Evolutionary conservation across 192 early-diverging fungal species (phyloP).

Genomic region (Coemansia erecta): DNA sequence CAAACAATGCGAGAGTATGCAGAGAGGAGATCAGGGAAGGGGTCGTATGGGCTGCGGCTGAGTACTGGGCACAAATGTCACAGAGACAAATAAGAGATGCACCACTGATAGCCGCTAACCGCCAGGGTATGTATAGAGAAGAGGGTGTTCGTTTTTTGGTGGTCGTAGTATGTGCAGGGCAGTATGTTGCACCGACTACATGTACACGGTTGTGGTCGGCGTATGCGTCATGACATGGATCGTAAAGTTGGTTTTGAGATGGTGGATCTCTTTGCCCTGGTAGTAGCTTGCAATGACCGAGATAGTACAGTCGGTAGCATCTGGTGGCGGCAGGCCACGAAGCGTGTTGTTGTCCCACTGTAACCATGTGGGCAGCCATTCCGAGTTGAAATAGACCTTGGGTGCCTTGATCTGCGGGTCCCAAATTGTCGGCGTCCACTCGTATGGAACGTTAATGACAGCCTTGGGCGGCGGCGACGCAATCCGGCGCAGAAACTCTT

Average conservation of each 20-base stretch:
- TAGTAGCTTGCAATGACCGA: conserved; percentile 67
- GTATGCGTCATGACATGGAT: conserved; percentile 43
- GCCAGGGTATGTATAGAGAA: neutral
- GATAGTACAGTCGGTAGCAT: conserved; percentile 60
- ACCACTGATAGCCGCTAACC: too few relatives aligned
- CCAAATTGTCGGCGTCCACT: conserved; percentile 69
- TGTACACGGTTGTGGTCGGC: conserved; percentile 30
- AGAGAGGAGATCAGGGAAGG: neutral
- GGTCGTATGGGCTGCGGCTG: neutral
- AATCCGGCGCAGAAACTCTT: conserved; percentile 69
- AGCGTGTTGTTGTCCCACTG: conserved; percentile 72
- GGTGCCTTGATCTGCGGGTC: conserved; percentile 75
- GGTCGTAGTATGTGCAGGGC: neutral
- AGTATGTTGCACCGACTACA: conserved; percentile 18
- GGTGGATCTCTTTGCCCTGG: conserved; percentile 55
- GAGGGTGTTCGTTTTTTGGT: neutral
- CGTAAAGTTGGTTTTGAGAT: conserved; percentile 43
- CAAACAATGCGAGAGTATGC: neutral
- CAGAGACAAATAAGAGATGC: too few relatives aligned
- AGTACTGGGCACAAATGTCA: neutral
- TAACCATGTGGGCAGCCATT: conserved; percentile 70
- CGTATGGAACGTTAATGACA: conserved; percentile 60
- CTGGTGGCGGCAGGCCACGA: conserved; percentile 59
- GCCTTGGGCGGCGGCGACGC: conserved; percentile 67
- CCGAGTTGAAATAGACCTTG: conserved; percentile 68